A percentile compares a stretch with the other conserved stretches of the same genome.
Evolutionary conservation across 148 eudicot genomes (phyloP).

Genomic region (Rhododendron mucronatum): DNA sequence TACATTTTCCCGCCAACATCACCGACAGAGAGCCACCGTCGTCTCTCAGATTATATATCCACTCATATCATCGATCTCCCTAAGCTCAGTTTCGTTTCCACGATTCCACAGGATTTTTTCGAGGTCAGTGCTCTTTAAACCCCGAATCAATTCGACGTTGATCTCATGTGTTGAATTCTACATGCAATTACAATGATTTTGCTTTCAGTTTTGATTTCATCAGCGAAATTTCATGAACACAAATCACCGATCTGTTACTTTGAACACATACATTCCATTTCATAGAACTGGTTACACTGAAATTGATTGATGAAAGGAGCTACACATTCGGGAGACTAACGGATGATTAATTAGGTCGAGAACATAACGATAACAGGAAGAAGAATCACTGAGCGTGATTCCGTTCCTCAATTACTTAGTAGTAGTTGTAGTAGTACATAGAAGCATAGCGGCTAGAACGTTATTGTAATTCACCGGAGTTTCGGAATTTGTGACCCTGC

Average conservation of each 20-base stretch:
- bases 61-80: not conserved
- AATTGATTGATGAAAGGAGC: not conserved
- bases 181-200: not conserved
- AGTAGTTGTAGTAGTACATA: not conserved
- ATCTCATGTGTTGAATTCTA: not conserved
- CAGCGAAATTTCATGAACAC: not conserved
- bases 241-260: not conserved
- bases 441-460: slow-evolving; percentile 4
- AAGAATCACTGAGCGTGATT: not conserved
- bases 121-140: slow-evolving; percentile 10
- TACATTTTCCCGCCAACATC: not conserved
- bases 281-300: not conserved
- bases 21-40: not conserved
- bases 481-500: slow-evolving; percentile 52
- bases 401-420: not conserved
- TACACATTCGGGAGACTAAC: not conserved
- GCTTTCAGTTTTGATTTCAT: slow-evolving; percentile 2
- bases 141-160: not conserved
- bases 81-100: not conserved
- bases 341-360: not conserved
- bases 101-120: not conserved
- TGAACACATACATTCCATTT: not conserved
- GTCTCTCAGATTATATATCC: not conserved
- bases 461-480: slow-evolving; percentile 17
- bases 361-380: not conserved